phyloP scores from a whole-genome alignment of 2,329 filamentous ascomycete species.

The Xylariaceae sp. region DNA sequence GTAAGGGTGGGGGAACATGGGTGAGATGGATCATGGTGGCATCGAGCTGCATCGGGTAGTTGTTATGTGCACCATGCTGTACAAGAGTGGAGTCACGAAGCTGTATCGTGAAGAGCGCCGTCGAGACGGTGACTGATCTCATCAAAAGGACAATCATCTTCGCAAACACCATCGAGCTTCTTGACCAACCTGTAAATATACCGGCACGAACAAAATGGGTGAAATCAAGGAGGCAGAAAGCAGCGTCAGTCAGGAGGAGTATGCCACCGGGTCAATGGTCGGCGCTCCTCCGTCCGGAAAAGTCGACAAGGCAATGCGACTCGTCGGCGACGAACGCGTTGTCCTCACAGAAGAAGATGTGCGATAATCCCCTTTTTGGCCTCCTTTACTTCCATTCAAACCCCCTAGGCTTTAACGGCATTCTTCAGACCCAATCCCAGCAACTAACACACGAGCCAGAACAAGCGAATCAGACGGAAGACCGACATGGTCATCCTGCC shows the following conservation, averaged over 20 bases:
- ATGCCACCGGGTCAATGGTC: slow-evolving; percentile 1
- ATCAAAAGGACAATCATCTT: neutral
- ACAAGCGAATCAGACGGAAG: slow-evolving; percentile 20
- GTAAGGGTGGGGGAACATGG: too few species aligned
- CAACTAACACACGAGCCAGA: slow-evolving; percentile 9
- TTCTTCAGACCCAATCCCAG: too few species aligned
- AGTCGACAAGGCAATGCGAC: slow-evolving; percentile 14
- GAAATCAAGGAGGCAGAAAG: slow-evolving; percentile 8
- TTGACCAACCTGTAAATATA: too few species aligned
- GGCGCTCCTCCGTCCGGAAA: neutral
- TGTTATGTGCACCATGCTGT: too few species aligned
- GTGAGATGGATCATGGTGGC: too few species aligned
- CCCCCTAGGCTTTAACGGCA: neutral
- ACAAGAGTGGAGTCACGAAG: too few species aligned
- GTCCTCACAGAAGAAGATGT: slow-evolving; percentile 23
- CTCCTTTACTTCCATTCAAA: neutral
- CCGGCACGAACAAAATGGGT: neutral
- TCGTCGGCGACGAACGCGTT: slow-evolving; percentile 17
- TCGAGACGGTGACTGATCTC: neutral
- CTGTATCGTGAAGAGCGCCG: too few species aligned
- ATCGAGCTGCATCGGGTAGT: too few species aligned
- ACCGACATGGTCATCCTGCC: slow-evolving; percentile 42
- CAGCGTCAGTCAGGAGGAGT: slow-evolving; percentile 13
- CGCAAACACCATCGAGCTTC: too few species aligned
- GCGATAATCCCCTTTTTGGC: neutral